Base-by-base conservation (phyloP, 2,329 filamentous ascomycete genomes). In the Aspergillus melleus region DNA sequence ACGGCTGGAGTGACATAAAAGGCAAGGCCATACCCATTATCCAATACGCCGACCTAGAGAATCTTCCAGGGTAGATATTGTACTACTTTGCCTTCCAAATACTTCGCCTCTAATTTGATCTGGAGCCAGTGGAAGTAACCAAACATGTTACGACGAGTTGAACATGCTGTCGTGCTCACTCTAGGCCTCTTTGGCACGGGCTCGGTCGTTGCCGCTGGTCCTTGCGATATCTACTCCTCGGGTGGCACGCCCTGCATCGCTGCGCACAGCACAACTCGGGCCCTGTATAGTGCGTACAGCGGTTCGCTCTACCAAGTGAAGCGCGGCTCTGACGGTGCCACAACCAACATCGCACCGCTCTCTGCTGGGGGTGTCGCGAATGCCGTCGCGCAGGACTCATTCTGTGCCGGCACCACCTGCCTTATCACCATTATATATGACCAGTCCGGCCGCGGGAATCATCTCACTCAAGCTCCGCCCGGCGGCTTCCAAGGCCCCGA, bases 381-480 rank as follows among this genome's bases (percentile, higher is more conserved):
- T 67, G 83, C 86, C 4, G 81, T 80, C 0, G 70, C 81, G 9
- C 87, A 90, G 68, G 86, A 89, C 72, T 64, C 75, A 0, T 89
- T 89, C 73, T 89, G 87, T 66, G 71, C 78, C 10, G 72, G 76
- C 52, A 88, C 86, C 0, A 88, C 85, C 12, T 89, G 87, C 66
- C 75, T 87, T 24, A 88, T 89, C 68, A 82, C 81, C 0, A 79
- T 84, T 65, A 87, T 88, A 55, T 89, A 89, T 68, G 87, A 89
- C 70, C 87, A 89, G 72, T 87, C 86, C 12, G 86, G 86, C 56
- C 74, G 73, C 1, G 79, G 79, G 0, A 89, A 89, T 62, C 83
- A 89, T 66, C 83, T 89, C 3, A 87, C 82, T 0, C 85, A 85
- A 63, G 87, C 86, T 2, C 84, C 84, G 0, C 81, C 82, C 0